Evolutionary conservation across 2,329 filamentous ascomycete species (phyloP), one percentile per base, ranked within the genome.

Genomic region (Fusarium phyllophilum): DNA sequence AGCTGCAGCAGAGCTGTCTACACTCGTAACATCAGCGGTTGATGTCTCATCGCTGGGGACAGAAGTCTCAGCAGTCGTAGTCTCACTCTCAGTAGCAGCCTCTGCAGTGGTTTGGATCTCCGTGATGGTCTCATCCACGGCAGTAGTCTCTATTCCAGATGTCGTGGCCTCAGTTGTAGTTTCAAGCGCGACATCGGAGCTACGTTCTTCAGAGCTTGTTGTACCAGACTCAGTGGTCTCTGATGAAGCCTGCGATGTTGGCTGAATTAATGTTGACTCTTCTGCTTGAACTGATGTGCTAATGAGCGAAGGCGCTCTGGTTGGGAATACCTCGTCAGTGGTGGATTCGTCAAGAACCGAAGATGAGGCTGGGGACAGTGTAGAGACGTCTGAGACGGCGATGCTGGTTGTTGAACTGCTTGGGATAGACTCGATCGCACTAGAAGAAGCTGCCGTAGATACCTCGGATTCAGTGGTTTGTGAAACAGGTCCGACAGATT

Each of bases 251-350:
- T 24, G 15, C 1, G 22, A 14, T 5, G 17, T 5, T 12, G 18
- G 3, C 49, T 26, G 13, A 2, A 8, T 38, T 24, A n/a, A 26
- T 8, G 49, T 38, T 52, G n/a, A 26, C 13, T 38, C 33, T 22
- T 22, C 49, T 52, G 5, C 13, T 20, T 22, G 9, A 9, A 14
- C 2, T 1, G 18, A 13, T 18, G 51, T 54, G 24, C 51, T 29
- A 4, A n/a, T 0, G 9, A 9, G 2, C 10, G 8, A 18, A 22
- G 51, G 18, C 14, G 34, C 7, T 9, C 3, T 38, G 5, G 14
- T 39, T 39, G 51, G 10, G 20, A 38, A 22, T 15, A 54, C 9
- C 10, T 54, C 34, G 2, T 17, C 18, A 6, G 33, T 26, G 5
- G 17, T 38, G 11, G 18, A 6, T 29, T 54, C 24, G 2, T 5